Conservation (phyloP, 2,329 filamentous ascomycete species). For the Rutstroemia sydowiana region DNA sequence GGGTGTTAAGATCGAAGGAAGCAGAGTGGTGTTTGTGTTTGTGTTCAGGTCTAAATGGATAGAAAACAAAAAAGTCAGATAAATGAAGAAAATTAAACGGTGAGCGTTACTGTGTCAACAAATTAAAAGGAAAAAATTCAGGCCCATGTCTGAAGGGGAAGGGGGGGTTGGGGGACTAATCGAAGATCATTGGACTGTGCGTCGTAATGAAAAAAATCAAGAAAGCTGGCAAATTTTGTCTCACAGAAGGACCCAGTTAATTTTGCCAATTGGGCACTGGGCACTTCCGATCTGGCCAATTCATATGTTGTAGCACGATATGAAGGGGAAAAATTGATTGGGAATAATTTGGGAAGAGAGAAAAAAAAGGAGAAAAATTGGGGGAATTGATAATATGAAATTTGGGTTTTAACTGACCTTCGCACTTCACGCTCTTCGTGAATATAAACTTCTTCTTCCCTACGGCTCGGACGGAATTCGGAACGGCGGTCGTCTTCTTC, state of each 20-base stretch:
- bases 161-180: conserved; percentile 11
- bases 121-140: conserved; percentile 17
- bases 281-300: conserved; percentile 8
- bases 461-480: conserved; percentile 58
- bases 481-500: conserved; percentile 60
- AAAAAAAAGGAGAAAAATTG: neutral
- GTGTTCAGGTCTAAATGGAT: conserved; percentile 21
- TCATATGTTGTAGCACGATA: conserved; percentile 6
- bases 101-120: conserved; percentile 37
- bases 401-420: conserved; percentile 38
- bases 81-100: conserved; percentile 21
- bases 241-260: conserved; percentile 11
- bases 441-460: conserved; percentile 43
- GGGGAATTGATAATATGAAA: neutral
- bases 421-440: conserved; percentile 47
- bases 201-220: conserved; percentile 7
- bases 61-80: conserved; percentile 19
- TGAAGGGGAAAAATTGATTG: neutral
- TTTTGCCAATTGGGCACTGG: conserved; percentile 6
- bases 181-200: conserved; percentile 11
- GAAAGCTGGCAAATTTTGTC: conserved; percentile 13
- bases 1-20: conserved; percentile 44
- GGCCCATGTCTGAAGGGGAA: conserved; percentile 6
- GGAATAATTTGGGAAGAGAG: neutral
- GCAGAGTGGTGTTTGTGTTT: conserved; percentile 36